phyloP scores from a whole-genome alignment of 176 grass and related monocot genomes.

The Aegilops speltoides region DNA sequence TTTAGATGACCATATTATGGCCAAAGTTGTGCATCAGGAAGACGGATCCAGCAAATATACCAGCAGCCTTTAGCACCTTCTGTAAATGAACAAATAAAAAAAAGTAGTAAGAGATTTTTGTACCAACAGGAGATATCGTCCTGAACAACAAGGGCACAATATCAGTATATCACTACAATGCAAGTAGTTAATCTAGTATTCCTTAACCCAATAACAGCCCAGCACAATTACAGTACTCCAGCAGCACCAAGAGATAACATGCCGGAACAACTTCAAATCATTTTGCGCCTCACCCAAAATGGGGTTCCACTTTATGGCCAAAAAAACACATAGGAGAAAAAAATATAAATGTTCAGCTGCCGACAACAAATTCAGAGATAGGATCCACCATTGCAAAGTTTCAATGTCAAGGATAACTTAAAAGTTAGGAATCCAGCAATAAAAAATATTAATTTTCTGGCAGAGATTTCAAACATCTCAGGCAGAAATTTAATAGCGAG shows the following conservation, averaged over 20 bases:
- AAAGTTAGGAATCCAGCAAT: background rate
- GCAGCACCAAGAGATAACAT: background rate
- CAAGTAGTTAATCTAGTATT: background rate
- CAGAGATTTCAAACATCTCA: background rate
- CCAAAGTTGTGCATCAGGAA: slow-evolving; percentile 52
- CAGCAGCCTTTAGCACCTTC: slow-evolving; percentile 43
- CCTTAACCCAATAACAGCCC: background rate
- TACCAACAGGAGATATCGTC: background rate
- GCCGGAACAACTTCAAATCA: background rate
- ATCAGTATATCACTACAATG: background rate
- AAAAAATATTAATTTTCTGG: background rate
- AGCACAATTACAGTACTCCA: background rate
- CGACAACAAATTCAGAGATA: background rate
- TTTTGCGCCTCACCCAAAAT: background rate
- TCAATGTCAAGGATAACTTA: background rate
- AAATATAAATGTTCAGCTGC: background rate
- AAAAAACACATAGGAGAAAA: background rate
- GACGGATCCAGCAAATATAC: slow-evolving; percentile 57
- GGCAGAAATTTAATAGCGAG: background rate
- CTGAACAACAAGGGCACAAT: too few species aligned
- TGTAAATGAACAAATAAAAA: slow-evolving; percentile 13
- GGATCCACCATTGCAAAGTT: background rate
- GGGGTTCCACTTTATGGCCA: background rate
- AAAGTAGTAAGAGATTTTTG: background rate
- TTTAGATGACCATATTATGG: slow-evolving; percentile 52